Percentiles rank a stretch among this genome's conserved stretches.
Conservation (phyloP, 2,329 filamentous ascomycete genomes). For the Acrocalymma vagum region DNA sequence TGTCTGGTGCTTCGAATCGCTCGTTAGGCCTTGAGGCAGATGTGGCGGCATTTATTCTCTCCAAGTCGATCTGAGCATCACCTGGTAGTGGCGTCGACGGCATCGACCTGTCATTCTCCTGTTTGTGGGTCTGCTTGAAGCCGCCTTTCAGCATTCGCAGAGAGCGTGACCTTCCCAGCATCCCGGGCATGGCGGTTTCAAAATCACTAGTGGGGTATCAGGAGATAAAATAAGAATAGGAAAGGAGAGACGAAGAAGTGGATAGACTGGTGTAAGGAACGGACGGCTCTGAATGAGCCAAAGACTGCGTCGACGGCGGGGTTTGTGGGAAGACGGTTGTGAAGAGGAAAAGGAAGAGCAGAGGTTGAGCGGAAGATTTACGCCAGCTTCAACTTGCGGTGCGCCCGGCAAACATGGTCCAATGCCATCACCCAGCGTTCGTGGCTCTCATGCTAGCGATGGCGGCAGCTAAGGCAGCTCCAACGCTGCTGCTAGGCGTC, state of each 20-base stretch:
- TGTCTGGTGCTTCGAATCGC: slow-evolving; percentile 38
- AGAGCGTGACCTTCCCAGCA: slow-evolving; percentile 48
- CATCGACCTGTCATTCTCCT: slow-evolving; percentile 26
- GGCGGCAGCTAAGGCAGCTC: slow-evolving; percentile 35
- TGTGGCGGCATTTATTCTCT: slow-evolving; percentile 42
- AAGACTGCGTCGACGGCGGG: slow-evolving; percentile 27
- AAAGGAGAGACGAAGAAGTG: slow-evolving; percentile 25
- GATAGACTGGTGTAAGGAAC: slow-evolving; percentile 41
- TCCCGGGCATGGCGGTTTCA: slow-evolving; percentile 50
- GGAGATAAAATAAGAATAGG: slow-evolving; percentile 27
- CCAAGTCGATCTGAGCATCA: slow-evolving; percentile 32
- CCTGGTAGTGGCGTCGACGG: slow-evolving; percentile 32
- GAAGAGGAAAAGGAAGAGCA: slow-evolving; percentile 27
- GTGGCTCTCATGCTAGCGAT: slow-evolving; percentile 30
- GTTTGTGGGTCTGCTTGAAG: slow-evolving; percentile 39
- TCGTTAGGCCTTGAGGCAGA: slow-evolving; percentile 32
- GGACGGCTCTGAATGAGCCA: slow-evolving; percentile 51
- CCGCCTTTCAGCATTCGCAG: slow-evolving; percentile 43
- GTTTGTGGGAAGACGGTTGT: slow-evolving; percentile 19
- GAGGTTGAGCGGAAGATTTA: slow-evolving; percentile 26
- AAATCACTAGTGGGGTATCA: slow-evolving; percentile 42
- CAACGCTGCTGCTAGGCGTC: slow-evolving; percentile 32
- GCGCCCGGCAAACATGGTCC: slow-evolving; percentile 32
- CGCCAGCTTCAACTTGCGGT: slow-evolving; percentile 27
- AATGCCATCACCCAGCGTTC: slow-evolving; percentile 34